Conservation (phyloP, 192 early-diverging fungal species). For the Linnemannia schmuckeri region DNA sequence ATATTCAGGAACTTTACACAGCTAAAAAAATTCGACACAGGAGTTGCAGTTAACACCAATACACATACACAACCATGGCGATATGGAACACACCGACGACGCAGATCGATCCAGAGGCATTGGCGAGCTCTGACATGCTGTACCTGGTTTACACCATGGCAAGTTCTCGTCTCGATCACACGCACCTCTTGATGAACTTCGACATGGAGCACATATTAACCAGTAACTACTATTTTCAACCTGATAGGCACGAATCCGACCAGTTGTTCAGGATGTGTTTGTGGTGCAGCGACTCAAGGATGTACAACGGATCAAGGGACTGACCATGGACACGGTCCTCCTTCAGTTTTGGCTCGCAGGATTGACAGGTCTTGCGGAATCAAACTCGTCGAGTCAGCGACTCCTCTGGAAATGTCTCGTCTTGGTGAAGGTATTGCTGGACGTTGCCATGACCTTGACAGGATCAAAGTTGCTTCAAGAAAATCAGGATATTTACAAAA, state of each 20-base stretch:
- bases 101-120: conserved; percentile 22
- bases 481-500: not conserved
- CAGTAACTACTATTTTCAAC: not conserved
- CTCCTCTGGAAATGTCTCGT: conserved; percentile 50
- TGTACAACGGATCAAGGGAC: conserved; percentile 30
- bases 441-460: not conserved
- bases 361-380: conserved; percentile 46
- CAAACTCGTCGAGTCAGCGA: conserved; percentile 24
- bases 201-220: not conserved
- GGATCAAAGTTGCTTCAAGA: not conserved
- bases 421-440: conserved; percentile 31
- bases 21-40: not conserved
- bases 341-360: conserved; percentile 53
- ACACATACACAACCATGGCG: not conserved
- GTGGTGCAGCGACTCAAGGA: conserved; percentile 47
- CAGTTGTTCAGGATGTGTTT: conserved; percentile 26
- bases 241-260: conserved; percentile 41
- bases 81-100: conserved; percentile 17
- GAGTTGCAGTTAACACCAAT: not conserved
- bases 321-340: conserved; percentile 40
- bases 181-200: not conserved
- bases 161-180: not conserved
- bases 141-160: conserved; percentile 37
- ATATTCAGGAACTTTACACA: not conserved
- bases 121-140: conserved; percentile 35